Base-by-base conservation (phyloP, 1,139 yeast genomes). In the Pichia inconspicua region DNA sequence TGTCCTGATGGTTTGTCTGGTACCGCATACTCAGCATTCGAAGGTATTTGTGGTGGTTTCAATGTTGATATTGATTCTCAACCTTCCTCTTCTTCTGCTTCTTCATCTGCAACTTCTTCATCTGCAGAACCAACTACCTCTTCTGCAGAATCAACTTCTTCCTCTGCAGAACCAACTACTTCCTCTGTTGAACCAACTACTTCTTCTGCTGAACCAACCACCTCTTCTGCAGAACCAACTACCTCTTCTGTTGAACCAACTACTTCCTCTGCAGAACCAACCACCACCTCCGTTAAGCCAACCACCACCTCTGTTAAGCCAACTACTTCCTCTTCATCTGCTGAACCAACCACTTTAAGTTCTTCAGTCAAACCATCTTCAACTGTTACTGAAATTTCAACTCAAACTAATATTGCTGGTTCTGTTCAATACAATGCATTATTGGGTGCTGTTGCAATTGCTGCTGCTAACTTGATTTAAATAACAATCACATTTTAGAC, bases 1-100 rank as follows among this genome's bases (percentile, higher is more conserved):
- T 87, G 96, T 72, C 92, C 94, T 55, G 65, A 70, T 56, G 82
- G 74, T 55, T 68, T 72, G 48, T 71, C 81, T 41, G 77, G 68
- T 47, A 66, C 73, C 49, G 95, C 95, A 51, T 68, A 69, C 58
- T 53, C 70, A 42, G 74, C 82, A 30, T 84, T 85, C 66, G 64
- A 76, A 65, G 56, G 66, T 54, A 62, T 80, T 25, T 84, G 90
- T 68, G 55, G 66, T 35, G 75, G 71, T 51, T 70, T 60, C 42
- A 70, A 70, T 49, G 66, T 69, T 34, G 27, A 47, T 14, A 50
- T 51, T 15, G 54, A 64, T 27, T 51, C 66, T 41, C 17, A 49
- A 19, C 32, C 53, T 14, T 39, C 55, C 9, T 46, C 57, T 22
- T 25, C 56, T 15, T 45, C 57, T n/a, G n/a, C n/a, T n/a, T n/a